Percentiles rank a stretch among this genome's conserved stretches.
Evolutionary conservation across 2,329 filamentous ascomycete species (phyloP).

Genomic region (Fusarium oligoseptatum): DNA sequence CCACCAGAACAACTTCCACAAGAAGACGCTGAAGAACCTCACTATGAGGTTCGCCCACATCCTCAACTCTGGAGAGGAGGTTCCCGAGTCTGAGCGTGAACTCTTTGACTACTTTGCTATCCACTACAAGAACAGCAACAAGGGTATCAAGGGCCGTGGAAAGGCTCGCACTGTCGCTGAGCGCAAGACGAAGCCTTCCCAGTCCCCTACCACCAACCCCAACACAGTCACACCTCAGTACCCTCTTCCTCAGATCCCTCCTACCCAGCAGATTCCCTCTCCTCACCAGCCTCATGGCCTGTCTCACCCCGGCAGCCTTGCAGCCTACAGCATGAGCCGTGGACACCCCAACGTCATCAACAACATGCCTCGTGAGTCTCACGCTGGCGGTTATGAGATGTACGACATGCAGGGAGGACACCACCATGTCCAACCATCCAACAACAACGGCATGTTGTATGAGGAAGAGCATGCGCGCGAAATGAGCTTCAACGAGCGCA

Average conservation of each 20-base stretch:
- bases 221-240: slow-evolving; percentile 38
- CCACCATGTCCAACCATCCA: slow-evolving; percentile 37
- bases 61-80: slow-evolving; percentile 66
- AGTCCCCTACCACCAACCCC: slow-evolving; percentile 40
- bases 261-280: slow-evolving; percentile 35
- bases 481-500: slow-evolving; percentile 58
- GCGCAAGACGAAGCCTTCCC: slow-evolving; percentile 47
- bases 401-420: slow-evolving; percentile 61
- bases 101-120: slow-evolving; percentile 87
- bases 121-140: slow-evolving; percentile 98
- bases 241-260: slow-evolving; percentile 46
- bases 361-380: slow-evolving; percentile 49
- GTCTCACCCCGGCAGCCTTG: slow-evolving; percentile 46
- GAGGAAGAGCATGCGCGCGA: slow-evolving; percentile 59
- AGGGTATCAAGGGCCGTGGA: slow-evolving; percentile 96
- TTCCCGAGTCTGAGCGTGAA: slow-evolving; percentile 78
- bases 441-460: slow-evolving; percentile 55
- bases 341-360: slow-evolving; percentile 44
- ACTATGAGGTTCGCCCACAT: slow-evolving; percentile 75
- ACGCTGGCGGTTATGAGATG: slow-evolving; percentile 56
- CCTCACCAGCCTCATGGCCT: slow-evolving; percentile 43
- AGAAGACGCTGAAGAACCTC: slow-evolving; percentile 76
- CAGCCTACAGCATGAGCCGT: slow-evolving; percentile 52
- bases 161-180: slow-evolving; percentile 78
- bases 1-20: slow-evolving; percentile 95